phyloP scores from a whole-genome alignment of 1,139 yeast species.

The Yamadazyma friedrichii region DNA sequence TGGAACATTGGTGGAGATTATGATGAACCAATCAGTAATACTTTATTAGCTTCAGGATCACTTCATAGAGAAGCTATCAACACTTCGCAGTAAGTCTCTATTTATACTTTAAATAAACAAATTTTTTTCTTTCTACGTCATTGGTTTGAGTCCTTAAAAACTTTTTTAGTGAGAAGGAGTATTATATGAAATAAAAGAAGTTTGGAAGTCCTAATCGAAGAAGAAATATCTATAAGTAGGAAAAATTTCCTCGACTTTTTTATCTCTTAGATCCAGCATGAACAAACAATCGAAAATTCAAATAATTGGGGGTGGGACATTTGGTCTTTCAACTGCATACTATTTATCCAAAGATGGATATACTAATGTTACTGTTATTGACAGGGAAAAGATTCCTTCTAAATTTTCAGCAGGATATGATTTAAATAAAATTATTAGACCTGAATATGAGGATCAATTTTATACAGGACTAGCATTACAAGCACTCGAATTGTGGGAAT shows the following conservation, averaged over 20 bases:
- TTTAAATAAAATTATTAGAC: constrained; percentile 17
- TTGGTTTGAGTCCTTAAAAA: no score
- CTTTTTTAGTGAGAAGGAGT: no score
- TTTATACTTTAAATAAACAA: background rate
- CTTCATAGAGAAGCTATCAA: constrained; percentile 25
- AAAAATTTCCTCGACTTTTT: no score
- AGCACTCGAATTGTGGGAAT: constrained; percentile 17
- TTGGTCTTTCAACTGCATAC: constrained; percentile 46
- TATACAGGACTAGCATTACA: constrained; percentile 16
- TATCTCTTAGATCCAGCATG: constrained; percentile 1
- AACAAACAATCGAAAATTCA: constrained; percentile 19
- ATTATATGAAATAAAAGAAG: background rate
- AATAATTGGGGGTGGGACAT: constrained; percentile 46
- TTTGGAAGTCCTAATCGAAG: constrained; percentile 6
- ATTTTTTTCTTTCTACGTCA: no score
- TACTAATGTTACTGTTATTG: constrained; percentile 16
- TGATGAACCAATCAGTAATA: background rate
- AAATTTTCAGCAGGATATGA: constrained; percentile 17
- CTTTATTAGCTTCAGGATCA: constrained; percentile 22
- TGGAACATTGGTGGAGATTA: constrained; percentile 13
- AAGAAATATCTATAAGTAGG: background rate
- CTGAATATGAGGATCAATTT: constrained; percentile 17
- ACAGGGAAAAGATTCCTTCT: constrained; percentile 17
- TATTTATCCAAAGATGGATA: constrained; percentile 28
- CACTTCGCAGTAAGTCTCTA: constrained; percentile 25